Evolutionary conservation across 2,329 filamentous ascomycete species (phyloP).

Genomic region (Cercospora zeina): DNA sequence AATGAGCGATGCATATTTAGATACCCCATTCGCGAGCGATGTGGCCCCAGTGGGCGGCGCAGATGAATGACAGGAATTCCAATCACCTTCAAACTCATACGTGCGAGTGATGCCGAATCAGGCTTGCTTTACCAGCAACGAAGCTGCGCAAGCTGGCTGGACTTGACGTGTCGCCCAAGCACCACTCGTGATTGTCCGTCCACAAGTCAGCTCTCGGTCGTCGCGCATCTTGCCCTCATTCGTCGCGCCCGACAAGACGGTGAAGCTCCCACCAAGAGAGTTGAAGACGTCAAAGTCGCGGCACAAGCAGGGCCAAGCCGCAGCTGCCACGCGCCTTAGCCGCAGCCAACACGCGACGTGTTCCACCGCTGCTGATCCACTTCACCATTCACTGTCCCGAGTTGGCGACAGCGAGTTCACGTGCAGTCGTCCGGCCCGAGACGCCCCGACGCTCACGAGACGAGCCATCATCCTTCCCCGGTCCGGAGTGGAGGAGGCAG

Average conservation of each 20-base stretch:
- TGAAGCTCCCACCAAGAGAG: neutral
- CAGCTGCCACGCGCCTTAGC: slow-evolving; percentile 1
- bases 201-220: neutral
- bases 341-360: neutral
- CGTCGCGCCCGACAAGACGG: neutral
- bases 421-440: neutral
- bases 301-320: slow-evolving; percentile 1
- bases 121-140: neutral
- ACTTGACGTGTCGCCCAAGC: neutral
- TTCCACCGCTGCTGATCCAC: neutral
- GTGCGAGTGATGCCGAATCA: neutral
- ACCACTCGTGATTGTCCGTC: neutral
- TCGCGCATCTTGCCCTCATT: slow-evolving; percentile 1
- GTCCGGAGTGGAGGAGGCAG: neutral
- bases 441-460: neutral
- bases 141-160: neutral
- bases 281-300: neutral
- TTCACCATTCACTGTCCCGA: neutral
- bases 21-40: slow-evolving; percentile 3
- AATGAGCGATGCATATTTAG: slow-evolving; percentile 1
- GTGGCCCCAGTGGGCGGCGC: no score
- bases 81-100: no score
- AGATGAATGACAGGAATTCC: neutral
- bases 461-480: neutral
- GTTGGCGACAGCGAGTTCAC: neutral